phyloP scores from a whole-genome alignment of 805 yeast species.

The Saccharomycopsis babjevae region DNA sequence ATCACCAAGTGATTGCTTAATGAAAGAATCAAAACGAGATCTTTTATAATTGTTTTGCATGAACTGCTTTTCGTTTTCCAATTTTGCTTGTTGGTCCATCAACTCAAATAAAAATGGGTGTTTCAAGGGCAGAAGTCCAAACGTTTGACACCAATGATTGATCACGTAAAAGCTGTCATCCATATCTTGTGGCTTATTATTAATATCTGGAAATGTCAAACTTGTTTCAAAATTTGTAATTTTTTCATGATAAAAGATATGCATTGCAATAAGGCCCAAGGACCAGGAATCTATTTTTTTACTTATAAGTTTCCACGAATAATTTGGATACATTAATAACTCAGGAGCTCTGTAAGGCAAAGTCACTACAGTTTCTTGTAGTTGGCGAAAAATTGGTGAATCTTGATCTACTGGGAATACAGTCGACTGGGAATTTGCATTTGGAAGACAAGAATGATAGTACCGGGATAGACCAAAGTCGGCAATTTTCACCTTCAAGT shows the following conservation, averaged over 20 bases:
- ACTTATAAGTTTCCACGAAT: background rate
- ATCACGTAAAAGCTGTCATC: background rate
- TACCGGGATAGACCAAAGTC: constrained; percentile 69
- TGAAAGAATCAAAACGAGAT: background rate
- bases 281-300: background rate
- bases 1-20: background rate
- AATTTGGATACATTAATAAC: constrained; percentile 46
- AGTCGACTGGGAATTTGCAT: constrained; percentile 66
- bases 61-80: background rate
- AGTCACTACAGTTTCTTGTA: constrained; percentile 22
- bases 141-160: background rate
- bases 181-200: background rate
- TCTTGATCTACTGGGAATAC: constrained; percentile 27
- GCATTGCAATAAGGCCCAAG: background rate
- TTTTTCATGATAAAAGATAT: background rate
- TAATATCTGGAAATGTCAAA: background rate
- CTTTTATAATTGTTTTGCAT: background rate
- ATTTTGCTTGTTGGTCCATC: background rate
- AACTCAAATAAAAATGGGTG: background rate
- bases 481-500: constrained; percentile 44
- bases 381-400: constrained; percentile 33
- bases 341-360: constrained; percentile 74
- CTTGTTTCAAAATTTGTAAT: background rate
- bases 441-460: constrained; percentile 23
- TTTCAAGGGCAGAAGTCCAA: background rate